A percentile compares a stretch with the other conserved stretches of the same genome.
These are phyloP conservation scores for Phytophthora litchii DNA, from an alignment of 352 stramenopile species.

Conservation along the genomic window DNA sequence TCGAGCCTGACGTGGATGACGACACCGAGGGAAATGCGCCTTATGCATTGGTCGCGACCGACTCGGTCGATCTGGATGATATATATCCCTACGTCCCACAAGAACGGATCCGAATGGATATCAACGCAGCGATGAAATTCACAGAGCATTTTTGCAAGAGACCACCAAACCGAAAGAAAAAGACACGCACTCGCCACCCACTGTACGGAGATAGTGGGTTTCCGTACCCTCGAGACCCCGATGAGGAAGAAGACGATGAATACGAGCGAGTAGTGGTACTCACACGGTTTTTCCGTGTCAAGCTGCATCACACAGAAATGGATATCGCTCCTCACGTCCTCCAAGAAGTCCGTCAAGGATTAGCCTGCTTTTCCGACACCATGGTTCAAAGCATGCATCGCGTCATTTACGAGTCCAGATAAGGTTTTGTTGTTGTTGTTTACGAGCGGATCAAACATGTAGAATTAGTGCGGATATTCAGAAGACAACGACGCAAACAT, in stretches of 20 bases:
- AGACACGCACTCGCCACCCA: constrained; percentile 15
- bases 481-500: constrained; percentile 10
- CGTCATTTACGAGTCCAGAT: constrained; percentile 38
- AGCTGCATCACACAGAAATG: constrained; percentile 43
- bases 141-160: constrained; percentile 43
- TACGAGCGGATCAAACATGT: constrained; percentile 12
- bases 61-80: constrained; percentile 61
- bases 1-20: constrained; percentile 27
- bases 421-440: constrained; percentile 4
- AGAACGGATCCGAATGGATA: constrained; percentile 53
- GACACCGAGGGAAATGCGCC: constrained; percentile 23
- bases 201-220: constrained; percentile 27
- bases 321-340: constrained; percentile 38
- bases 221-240: constrained; percentile 16
- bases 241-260: constrained; percentile 28
- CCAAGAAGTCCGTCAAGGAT: constrained; percentile 39
- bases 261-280: constrained; percentile 44
- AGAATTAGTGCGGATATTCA: constrained; percentile 26
- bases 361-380: constrained; percentile 41
- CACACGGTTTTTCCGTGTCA: constrained; percentile 39
- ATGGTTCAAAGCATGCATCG: constrained; percentile 51
- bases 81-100: constrained; percentile 51
- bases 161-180: constrained; percentile 21
- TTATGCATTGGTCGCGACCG: constrained; percentile 44
- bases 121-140: constrained; percentile 52